Evolutionary conservation across 805 yeast genomes (phyloP).

Genomic region (Ogataea pilisensis): DNA sequence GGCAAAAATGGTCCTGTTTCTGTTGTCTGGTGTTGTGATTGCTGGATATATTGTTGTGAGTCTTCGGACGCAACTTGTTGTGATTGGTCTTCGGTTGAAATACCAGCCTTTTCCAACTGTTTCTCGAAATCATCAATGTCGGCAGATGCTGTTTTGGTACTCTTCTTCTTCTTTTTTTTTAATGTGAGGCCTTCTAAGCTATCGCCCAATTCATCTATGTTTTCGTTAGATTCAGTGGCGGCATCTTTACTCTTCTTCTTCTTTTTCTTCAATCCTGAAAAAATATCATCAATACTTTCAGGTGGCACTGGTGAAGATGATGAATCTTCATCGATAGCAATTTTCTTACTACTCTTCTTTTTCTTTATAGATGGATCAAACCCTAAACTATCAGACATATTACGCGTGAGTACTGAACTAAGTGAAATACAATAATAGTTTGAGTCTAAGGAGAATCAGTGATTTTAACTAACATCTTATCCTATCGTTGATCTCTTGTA

Average conservation of each 20-base stretch:
- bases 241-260: constrained; percentile 66
- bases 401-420: background rate
- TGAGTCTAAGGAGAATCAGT: no score
- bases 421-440: no score
- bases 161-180: constrained; percentile 78
- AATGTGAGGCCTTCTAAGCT: constrained; percentile 66
- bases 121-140: constrained; percentile 82
- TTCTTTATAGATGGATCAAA: constrained; percentile 80
- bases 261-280: constrained; percentile 81
- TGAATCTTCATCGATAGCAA: constrained; percentile 29
- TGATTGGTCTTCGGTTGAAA: constrained; percentile 43
- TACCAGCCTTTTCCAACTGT: constrained; percentile 86
- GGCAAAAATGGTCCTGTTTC: constrained; percentile 49
- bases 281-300: constrained; percentile 53
- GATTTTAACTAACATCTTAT: no score
- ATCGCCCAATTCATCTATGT: constrained; percentile 45
- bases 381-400: constrained; percentile 45
- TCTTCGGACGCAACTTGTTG: constrained; percentile 21
- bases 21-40: constrained; percentile 27
- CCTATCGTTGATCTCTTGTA: no score
- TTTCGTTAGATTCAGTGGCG: constrained; percentile 31
- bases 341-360: constrained; percentile 48
- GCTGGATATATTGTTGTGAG: constrained; percentile 16
- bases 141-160: constrained; percentile 50
- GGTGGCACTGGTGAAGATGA: constrained; percentile 37